Conservation (phyloP, 1,284 basidiomycete genomes). For the Rugosomyces carneus region DNA sequence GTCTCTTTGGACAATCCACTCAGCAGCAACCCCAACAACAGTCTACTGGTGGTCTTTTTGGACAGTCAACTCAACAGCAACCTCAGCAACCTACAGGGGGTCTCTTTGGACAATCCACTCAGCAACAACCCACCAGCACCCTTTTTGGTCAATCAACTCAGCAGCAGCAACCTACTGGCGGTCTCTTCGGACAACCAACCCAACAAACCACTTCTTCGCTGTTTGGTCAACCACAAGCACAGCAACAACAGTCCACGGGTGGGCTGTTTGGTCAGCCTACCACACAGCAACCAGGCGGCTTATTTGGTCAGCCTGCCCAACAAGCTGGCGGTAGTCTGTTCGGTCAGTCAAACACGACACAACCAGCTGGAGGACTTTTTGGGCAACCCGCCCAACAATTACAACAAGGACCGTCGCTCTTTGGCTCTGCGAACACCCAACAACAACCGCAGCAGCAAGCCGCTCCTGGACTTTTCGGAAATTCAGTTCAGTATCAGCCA, state of each 20-base stretch:
- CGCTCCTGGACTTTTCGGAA: conserved; percentile 23
- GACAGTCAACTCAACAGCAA: conserved; percentile 13
- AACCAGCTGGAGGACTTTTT: conserved; percentile 13
- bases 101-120: conserved; percentile 14
- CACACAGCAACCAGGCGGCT: conserved; percentile 12
- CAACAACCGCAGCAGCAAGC: conserved; percentile 27
- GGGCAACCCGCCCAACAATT: conserved; percentile 14
- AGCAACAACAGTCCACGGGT: conserved; percentile 11
- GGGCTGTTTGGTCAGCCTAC: conserved; percentile 10
- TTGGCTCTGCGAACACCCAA: conserved; percentile 16
- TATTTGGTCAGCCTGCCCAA: conserved; percentile 24
- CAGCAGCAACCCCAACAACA: too few relatives aligned
- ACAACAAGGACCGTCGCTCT: conserved; percentile 22
- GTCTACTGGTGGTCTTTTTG: conserved; percentile 12
- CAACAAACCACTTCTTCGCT: conserved; percentile 21
- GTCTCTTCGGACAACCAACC: too few relatives aligned
- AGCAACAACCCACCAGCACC: conserved; percentile 6
- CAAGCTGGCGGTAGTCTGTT: conserved; percentile 20
- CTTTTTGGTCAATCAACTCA: conserved; percentile 19
- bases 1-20: too few relatives aligned
- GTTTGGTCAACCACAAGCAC: conserved; percentile 17
- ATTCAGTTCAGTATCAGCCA: conserved; percentile 27
- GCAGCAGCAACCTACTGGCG: too few relatives aligned
- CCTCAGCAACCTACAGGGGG: conserved; percentile 8
- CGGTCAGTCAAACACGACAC: conserved; percentile 23